Evolutionary conservation across 2,329 filamentous ascomycete genomes (phyloP).

Genomic region (Fusarium sp.): DNA sequence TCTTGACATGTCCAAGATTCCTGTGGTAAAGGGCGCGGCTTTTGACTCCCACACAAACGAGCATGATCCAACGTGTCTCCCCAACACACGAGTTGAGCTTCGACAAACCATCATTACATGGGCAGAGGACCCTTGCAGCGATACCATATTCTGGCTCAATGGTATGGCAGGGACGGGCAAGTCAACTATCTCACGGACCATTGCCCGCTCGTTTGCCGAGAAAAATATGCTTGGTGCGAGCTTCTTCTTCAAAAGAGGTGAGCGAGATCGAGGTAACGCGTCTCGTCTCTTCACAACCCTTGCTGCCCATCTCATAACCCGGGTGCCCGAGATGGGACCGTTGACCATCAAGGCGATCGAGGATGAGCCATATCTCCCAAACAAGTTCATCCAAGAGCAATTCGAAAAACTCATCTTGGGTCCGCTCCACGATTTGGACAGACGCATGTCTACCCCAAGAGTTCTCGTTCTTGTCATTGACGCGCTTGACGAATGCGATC

Average conservation of each 20-base stretch:
- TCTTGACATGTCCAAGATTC: slow-evolving; percentile 16
- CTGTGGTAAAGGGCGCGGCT: slow-evolving; percentile 38
- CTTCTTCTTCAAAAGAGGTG: slow-evolving; percentile 59
- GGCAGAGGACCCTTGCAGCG: slow-evolving; percentile 22
- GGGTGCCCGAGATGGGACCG: slow-evolving; percentile 31
- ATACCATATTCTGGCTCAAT: slow-evolving; percentile 53
- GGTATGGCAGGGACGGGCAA: slow-evolving; percentile 56
- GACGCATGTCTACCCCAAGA: no score
- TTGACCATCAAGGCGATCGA: slow-evolving; percentile 24
- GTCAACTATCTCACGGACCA: slow-evolving; percentile 55
- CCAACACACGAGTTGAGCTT: slow-evolving; percentile 49
- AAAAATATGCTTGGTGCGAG: slow-evolving; percentile 45
- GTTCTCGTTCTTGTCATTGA: slow-evolving; percentile 48
- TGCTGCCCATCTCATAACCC: slow-evolving; percentile 47
- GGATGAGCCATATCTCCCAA: neutral
- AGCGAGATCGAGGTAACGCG: slow-evolving; percentile 50
- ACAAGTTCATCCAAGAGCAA: slow-evolving; percentile 8
- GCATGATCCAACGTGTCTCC: slow-evolving; percentile 48
- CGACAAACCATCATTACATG: slow-evolving; percentile 30
- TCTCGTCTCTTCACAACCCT: slow-evolving; percentile 55
- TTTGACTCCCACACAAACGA: slow-evolving; percentile 53
- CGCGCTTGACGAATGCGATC: slow-evolving; percentile 43
- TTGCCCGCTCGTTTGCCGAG: slow-evolving; percentile 48
- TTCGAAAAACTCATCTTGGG: slow-evolving; percentile 19
- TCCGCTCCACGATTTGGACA: neutral